Evolutionary conservation across 345 rosid genomes (phyloP), one percentile per base, ranked within the genome.

Genomic region (Turnera subulata): DNA sequence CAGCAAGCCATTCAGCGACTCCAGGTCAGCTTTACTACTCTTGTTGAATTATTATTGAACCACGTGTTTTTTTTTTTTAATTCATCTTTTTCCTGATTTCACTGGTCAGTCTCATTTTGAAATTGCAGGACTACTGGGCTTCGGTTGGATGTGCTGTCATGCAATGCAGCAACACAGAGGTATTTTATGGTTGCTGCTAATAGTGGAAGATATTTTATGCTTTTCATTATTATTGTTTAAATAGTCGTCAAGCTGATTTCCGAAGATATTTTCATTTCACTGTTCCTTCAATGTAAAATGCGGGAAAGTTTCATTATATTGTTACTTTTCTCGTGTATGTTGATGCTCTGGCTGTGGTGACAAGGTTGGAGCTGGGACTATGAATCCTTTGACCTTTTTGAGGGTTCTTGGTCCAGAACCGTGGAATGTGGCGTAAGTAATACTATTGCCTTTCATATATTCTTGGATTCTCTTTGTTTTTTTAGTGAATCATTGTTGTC

Each of bases 91-190:
- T 51, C 0, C 23, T 22, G 15, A 10, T 20, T 53, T 39, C 43
- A 42, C 4, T 16, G 9, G 22, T 24, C 20, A 15, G 11, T 10
- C 11, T 19, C 18, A 6, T 22, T 2, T 1, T 52, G 9, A 23
- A 53, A 63, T 40, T 64, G 40, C 55, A 91, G 95, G 93, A 92
- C 67, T 89, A 92, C 68, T 92, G 98, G 98, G 95, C 95, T 53
- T 92, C 98, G 13, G 96, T 84, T 29, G 98, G 98, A 64, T 92
- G 98, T 58, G 89, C 96, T 1, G 75, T 92, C 26, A 92, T 92
- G 98, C 98, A 92, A 71, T 88, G 97, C 62, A 89, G 98, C 79
- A 92, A 89, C 68, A 92, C 96, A 0, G 98, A 92, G 91, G 96
- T 82, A n/a, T n/a, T n/a, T n/a, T n/a, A n/a, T n/a, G n/a, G n/a